Evolutionary conservation across 805 yeast species (phyloP), one percentile per base, ranked within the genome.

Genomic region (Metschnikowia vanudenii): DNA sequence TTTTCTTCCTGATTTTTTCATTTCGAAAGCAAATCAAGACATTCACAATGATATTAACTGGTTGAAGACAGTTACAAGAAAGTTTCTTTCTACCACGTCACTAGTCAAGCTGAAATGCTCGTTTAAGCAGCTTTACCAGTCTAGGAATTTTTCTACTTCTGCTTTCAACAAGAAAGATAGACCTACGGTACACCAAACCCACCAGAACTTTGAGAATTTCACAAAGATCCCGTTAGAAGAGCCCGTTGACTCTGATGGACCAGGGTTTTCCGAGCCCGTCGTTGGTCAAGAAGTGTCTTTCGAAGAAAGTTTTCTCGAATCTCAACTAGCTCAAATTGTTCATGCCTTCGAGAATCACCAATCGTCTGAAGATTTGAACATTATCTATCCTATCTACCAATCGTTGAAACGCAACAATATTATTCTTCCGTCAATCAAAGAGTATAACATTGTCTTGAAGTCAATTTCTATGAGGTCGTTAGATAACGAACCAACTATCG

Each of bases 401-500:
- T 58, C 75, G 3, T 52, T 72, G 32, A 67, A 60, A 39, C 61
- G 76, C 51, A 71, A 72, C 46, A 62, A 61, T 5, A 44, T 55
- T 20, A 33, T 35, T 62, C 76, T 77, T 2, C 87, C 88, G 22
- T 67, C 81, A 7, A 59, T 79, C 6, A 75, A 72, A 2, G 61
- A 73, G 2, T 85, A 79, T 64, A 77, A 79, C 49, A 65, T 75
- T 14, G 80, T 85, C 4, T 64, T 85, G 37, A 61, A 66, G 17
- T 81, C 90, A 0, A 73, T 85, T 10, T 63, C 75, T 12, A 50
- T 62, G 36, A 73, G 94, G 61, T 56, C 69, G 2, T 63, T 79
- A 32, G 78, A 77, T 46, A 49, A 45, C 31, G 65, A 61, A 17
- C 10, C 37, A 3, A 43, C 55, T 3, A 46, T 66, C 4, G 61